These are phyloP conservation scores for Botrytis medusae DNA, from an alignment of 2,329 filamentous ascomycete genomes.

Conservation along the genomic window DNA sequence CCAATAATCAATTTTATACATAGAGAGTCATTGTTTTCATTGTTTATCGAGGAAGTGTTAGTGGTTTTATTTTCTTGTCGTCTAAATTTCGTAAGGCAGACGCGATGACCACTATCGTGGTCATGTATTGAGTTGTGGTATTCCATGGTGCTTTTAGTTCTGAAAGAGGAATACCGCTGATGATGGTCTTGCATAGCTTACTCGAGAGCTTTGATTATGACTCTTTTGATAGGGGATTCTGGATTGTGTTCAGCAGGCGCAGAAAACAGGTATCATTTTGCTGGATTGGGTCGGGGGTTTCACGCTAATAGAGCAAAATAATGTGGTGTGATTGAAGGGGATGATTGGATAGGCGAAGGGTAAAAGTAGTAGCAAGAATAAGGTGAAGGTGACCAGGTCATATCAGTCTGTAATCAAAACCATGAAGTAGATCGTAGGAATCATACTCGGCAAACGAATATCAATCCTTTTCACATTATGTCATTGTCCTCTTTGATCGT, in stretches of 20 bases:
- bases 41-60: too few relatives aligned
- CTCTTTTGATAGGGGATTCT: background rate
- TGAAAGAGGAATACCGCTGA: background rate
- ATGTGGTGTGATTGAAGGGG: background rate
- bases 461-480: background rate
- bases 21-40: background rate
- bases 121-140: fast-evolving
- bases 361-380: background rate
- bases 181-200: background rate
- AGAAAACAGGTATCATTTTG: background rate
- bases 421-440: background rate
- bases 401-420: background rate
- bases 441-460: background rate
- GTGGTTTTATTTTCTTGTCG: background rate
- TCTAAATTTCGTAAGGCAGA: too few relatives aligned
- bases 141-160: background rate
- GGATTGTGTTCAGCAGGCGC: background rate
- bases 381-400: background rate
- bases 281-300: fast-evolving
- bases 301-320: fast-evolving
- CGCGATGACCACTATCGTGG: background rate
- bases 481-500: background rate
- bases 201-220: background rate
- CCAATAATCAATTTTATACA: background rate
- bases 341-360: background rate